Evolutionary conservation across 345 rosid genomes (phyloP).

Genomic region (Physaria fendleri): DNA sequence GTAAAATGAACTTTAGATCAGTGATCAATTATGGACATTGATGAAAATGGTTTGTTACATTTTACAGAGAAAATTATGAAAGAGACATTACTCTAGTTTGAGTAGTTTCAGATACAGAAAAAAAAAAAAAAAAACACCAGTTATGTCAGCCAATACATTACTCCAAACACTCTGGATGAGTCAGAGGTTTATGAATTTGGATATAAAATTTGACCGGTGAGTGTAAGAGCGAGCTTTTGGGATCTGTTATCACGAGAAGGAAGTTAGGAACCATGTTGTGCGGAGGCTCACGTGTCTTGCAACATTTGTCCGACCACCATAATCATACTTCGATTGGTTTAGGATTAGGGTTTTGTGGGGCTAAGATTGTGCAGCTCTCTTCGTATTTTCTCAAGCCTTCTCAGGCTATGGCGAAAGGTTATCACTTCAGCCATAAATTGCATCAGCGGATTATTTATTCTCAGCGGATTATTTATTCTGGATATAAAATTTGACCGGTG

Average conservation of each 20-base stretch:
- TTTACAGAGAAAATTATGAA: not conserved
- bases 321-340: conserved; percentile 20
- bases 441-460: too few relatives aligned
- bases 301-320: conserved; percentile 42
- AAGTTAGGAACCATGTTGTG: conserved; percentile 52
- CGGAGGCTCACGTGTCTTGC: conserved; percentile 65
- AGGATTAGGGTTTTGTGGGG: conserved; percentile 44
- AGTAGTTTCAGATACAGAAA: too few relatives aligned
- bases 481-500: too few relatives aligned
- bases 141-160: too few relatives aligned
- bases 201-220: not conserved
- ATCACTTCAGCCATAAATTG: conserved; percentile 12
- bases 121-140: too few relatives aligned
- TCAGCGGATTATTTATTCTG: too few relatives aligned
- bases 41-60: not conserved
- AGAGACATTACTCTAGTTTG: not conserved
- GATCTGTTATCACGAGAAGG: not conserved
- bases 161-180: not conserved
- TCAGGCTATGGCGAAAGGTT: conserved; percentile 17
- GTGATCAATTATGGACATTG: not conserved
- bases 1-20: conserved; percentile 33
- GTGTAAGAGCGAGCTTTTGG: conserved; percentile 4
- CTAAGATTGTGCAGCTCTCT: conserved; percentile 46
- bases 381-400: conserved; percentile 40
- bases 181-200: not conserved